Base-by-base conservation (phyloP, 2,329 filamentous ascomycete species). In the Ascochyta fabae region DNA sequence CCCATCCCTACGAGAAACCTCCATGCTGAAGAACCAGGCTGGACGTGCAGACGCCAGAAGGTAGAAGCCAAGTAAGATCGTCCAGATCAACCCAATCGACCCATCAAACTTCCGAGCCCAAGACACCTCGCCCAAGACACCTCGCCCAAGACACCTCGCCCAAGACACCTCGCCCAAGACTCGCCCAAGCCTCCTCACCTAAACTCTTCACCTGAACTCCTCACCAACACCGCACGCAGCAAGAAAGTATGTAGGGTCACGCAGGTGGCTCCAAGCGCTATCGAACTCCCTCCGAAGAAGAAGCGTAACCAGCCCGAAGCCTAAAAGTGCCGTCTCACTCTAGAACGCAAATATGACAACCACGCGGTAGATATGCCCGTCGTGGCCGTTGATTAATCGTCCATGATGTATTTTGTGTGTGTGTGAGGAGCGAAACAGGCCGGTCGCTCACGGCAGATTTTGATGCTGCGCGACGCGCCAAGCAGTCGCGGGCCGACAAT, bases 281-380 rank as follows among this genome's bases (percentile, higher is more conserved):
- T 46, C 53, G 53, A 55, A 50, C 36, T 29, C 61, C 59, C 69
- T 71, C 66, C 31, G 64, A 68, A 57, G 57, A 60, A 42, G 45
- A 48, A 66, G 68, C 65, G 63, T 67, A 69, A 67, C 53, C 38
- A 16, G 46, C 53, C 46, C 53, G 59, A 70, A 74, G 71, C 68
- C 71, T 73, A 73, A 74, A 70, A 65, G 69, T 69, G 72, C 71
- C 73, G 52, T 49, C 48, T 64, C 67, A 53, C 59, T 78, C 71
- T 78, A 66, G 75, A 72, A 75, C 77, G 74, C 71, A 77, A 78
- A 78, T 78, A 78, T 79, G 77, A 79, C 75, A 75, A 69, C 75
- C 72, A 73, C 68, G 72, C 69, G 70, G 75, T 75, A 49, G 64
- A 49, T 51, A 56, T 61, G 50, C 44, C 53, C 48, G 44, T 34